Evolutionary conservation across 805 yeast species (phyloP), one percentile per base, ranked within the genome.

Genomic region (Barnettozyma salicaria): DNA sequence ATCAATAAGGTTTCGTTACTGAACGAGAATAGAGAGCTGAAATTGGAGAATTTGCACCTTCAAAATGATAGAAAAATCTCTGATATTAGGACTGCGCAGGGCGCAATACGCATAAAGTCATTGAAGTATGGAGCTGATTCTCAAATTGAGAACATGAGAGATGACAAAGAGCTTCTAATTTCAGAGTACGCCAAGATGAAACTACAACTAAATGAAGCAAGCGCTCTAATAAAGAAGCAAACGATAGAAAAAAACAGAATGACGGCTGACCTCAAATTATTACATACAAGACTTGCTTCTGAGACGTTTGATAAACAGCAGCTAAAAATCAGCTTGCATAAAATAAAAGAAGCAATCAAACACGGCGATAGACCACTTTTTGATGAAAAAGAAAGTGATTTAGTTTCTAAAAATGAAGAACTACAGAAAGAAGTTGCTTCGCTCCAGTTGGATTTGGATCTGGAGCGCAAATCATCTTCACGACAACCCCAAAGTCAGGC

Each of bases 251-350:
- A 63, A 31, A 55, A 64, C 49, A 55, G 70, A 59, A 54, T 80
- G 30, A 60, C 65, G 18, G 76, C 80, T 30, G 86, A 80, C 41
- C 50, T 80, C 35, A 67, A 70, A 22, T 60, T 80, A 47, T 57
- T 83, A 11, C 81, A 79, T 45, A 72, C 79, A 2, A 68, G 84
- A 47, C 54, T 78, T n/a, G 79, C 81, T 2, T 67, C 80, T n/a
- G 80, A 77, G 34, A 67, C 78, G 6, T 73, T 74, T 43, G 81
- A 76, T 37, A 73, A 69, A 41, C 76, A 72, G 49, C 72, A 61
- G 34, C 51, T 67, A 43, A 65, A 59, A 30, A 67, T 70, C 10
- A 68, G 67, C 30, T 36, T 74, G 5, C 60, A 61, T 22, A 67
- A 62, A 28, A 35, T 69, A 20, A 58, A 55, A 26, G 33, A 25